Evolutionary conservation across 768 basidiomycete species (phyloP).

Genomic region (Pleurotus tuoliensis): DNA sequence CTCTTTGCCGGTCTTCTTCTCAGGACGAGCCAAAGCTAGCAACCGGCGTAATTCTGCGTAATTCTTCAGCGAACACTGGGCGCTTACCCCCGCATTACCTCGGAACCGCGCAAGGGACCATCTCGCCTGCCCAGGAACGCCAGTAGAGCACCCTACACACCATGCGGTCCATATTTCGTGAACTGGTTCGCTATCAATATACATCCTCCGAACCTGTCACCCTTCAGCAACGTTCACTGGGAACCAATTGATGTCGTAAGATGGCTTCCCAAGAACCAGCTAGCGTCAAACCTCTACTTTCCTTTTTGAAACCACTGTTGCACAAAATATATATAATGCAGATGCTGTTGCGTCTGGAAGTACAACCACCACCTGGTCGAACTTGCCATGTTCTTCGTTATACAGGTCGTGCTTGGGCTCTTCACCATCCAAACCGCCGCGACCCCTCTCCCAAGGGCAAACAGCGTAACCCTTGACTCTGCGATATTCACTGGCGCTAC

Average conservation of each 20-base stretch:
- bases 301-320: neutral
- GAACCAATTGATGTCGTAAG: neutral
- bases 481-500: constrained; percentile 39
- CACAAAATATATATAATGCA: neutral
- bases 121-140: neutral
- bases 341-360: neutral
- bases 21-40: too few relatives aligned
- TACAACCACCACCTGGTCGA: neutral
- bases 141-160: neutral
- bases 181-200: neutral
- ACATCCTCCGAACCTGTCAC: neutral
- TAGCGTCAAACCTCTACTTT: neutral
- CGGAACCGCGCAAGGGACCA: neutral
- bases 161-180: neutral
- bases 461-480: constrained; percentile 34
- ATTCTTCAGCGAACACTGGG: too few relatives aligned
- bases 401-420: neutral
- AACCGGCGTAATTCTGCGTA: too few relatives aligned
- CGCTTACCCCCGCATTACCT: neutral
- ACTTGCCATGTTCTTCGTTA: neutral
- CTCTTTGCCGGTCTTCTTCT: too few relatives aligned
- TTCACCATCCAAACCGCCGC: neutral
- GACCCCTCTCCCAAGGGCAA: constrained; percentile 13
- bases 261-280: neutral
- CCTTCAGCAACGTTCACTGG: neutral